phyloP scores from a whole-genome alignment of 208 protist species.

The Acanthamoeba quina region DNA sequence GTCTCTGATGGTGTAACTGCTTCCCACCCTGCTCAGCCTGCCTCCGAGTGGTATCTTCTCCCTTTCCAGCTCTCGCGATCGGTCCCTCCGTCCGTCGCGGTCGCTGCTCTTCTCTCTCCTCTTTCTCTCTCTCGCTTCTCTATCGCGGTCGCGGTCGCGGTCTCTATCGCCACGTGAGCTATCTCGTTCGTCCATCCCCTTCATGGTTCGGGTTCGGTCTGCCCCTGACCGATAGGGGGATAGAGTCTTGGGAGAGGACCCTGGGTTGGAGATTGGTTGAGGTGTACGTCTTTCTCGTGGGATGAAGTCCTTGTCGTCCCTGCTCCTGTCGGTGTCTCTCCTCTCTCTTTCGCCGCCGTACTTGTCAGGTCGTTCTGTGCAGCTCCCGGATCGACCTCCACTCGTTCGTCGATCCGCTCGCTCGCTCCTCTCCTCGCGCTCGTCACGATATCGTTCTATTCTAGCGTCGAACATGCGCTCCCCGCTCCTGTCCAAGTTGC shows the following conservation, averaged over 20 bases:
- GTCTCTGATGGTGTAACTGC: background rate
- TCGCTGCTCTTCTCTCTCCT: slow-evolving; percentile 28
- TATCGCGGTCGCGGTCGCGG: background rate
- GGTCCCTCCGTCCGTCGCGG: background rate
- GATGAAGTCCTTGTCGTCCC: background rate
- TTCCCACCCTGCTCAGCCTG: background rate
- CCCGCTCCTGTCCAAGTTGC: background rate
- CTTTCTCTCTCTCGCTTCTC: background rate
- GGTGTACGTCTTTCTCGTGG: background rate
- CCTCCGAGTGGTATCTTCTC: background rate
- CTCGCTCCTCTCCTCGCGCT: background rate
- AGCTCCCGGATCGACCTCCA: background rate
- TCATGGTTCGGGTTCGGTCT: background rate
- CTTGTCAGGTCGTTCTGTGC: slow-evolving; percentile 1
- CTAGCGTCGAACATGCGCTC: background rate
- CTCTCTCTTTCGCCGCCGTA: background rate
- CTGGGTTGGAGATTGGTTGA: background rate
- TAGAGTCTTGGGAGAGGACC: background rate
- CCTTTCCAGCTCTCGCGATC: background rate
- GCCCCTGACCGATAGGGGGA: background rate
- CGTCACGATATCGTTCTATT: background rate
- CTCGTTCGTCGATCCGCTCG: background rate
- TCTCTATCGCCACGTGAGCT: background rate
- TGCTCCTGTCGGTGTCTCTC: background rate
- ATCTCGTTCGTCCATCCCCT: background rate